Evolutionary conservation across 2,329 filamentous ascomycete genomes (phyloP), one percentile per base, ranked within the genome.

Genomic region (Fusarium sp.): DNA sequence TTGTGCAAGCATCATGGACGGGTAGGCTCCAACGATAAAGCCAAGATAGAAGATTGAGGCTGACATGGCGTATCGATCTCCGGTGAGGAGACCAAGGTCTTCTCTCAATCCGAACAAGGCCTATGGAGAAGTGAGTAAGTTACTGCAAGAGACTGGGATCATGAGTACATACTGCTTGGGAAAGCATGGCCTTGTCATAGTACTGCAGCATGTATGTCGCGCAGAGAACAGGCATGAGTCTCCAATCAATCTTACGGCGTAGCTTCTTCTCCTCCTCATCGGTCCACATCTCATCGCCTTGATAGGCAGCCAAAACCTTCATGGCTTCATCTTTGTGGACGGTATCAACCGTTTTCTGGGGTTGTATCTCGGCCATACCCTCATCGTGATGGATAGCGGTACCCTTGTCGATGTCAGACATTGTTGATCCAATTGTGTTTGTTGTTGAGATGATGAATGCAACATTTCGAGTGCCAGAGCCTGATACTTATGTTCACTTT

Each of bases 131-230:
- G 10, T 42, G 17, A 57, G 34, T n/a, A 7, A 46, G 10, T 3
- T 2, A 6, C 1, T 17, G 2, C 7, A 9, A 6, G 9, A 3
- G n/a, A 2, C 4, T 4, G 17, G n/a, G 38, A 15, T 4, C 8
- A 8, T 8, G 3, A n/a, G 3, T 7, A 44, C 76, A 58, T 72
- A 84, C 84, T 45, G 85, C 85, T 67, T 87, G 84, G 1, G 80
- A 83, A 17, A 88, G 73, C 82, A 87, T 86, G 4, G 84, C 84
- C 70, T 87, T 85, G 65, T 85, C 83, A 44, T 84, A 84, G 58
- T 84, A 85, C 65, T 84, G 82, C 19, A 85, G 73, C 1, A 76
- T 79, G 60, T 84, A 84, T 0, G 82, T 84, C 8, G 79, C 68
- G 57, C 81, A 83, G 1, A 85, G 76, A 17, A 86, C 78, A 1